Conservation (phyloP, 2,329 filamentous ascomycete species). For the Cladosporium colombiae region DNA sequence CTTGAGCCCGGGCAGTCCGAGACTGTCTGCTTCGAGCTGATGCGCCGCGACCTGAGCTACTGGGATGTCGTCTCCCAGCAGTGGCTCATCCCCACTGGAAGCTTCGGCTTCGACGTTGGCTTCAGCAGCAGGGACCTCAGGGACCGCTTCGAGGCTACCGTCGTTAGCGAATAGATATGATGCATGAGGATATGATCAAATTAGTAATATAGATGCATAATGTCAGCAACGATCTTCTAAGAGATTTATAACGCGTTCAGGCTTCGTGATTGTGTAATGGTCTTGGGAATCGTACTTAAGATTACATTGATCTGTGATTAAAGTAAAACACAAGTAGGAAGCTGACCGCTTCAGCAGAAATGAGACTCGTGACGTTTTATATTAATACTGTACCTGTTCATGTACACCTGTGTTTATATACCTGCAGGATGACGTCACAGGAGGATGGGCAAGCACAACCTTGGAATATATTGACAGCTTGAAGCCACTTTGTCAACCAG, state of each 20-base stretch:
- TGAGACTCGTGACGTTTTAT: too few relatives aligned
- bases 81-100: constrained; percentile 36
- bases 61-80: constrained; percentile 45
- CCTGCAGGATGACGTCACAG: too few relatives aligned
- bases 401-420: too few relatives aligned
- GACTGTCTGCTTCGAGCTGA: constrained; percentile 42
- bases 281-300: not conserved
- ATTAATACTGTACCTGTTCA: too few relatives aligned
- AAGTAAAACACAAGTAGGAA: not conserved
- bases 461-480: not conserved
- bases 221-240: constrained; percentile 5
- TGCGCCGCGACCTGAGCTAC: constrained; percentile 45
- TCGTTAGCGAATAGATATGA: constrained; percentile 7
- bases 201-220: constrained; percentile 5
- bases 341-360: too few relatives aligned
- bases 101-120: constrained; percentile 16
- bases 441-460: too few relatives aligned
- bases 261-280: too few relatives aligned
- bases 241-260: too few relatives aligned
- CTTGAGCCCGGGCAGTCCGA: constrained; percentile 30
- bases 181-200: not conserved
- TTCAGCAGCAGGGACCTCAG: constrained; percentile 17
- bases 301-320: not conserved
- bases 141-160: constrained; percentile 16
- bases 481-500: not conserved